phyloP scores from a whole-genome alignment of 768 basidiomycete genomes.

The Rossbeevera mucosa region DNA sequence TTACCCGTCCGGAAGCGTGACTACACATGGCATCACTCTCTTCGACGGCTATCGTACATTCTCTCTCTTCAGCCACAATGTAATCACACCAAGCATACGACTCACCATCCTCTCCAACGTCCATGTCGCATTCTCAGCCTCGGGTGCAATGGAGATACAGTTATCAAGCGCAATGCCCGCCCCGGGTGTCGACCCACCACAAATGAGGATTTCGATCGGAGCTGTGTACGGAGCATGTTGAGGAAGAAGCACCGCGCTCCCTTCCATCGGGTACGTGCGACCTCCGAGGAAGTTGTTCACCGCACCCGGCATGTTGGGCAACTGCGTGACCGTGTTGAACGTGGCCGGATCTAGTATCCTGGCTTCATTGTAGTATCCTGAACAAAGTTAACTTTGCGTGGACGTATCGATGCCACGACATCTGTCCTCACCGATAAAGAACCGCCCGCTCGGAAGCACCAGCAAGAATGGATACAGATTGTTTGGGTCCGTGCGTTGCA shows the following conservation, averaged over 20 bases:
- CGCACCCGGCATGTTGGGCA: conserved; percentile 72
- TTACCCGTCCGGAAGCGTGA: conserved; percentile 48
- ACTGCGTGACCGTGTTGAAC: conserved; percentile 53
- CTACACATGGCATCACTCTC: conserved; percentile 76
- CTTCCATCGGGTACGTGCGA: conserved; percentile 75
- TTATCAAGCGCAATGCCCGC: conserved; percentile 54
- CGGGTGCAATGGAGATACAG: conserved; percentile 66
- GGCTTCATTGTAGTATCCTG: conserved; percentile 80
- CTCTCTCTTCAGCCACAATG: background rate
- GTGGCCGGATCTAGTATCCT: conserved; percentile 65
- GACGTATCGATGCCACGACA: background rate
- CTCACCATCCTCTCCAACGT: conserved; percentile 74
- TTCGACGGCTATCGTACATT: conserved; percentile 55
- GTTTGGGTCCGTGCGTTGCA: conserved; percentile 70
- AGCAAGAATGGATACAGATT: conserved; percentile 78
- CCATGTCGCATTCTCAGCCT: conserved; percentile 60
- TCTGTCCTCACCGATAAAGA: conserved; percentile 61
- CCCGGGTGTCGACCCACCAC: conserved; percentile 68
- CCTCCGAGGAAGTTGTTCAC: conserved; percentile 69
- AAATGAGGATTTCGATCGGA: conserved; percentile 65
- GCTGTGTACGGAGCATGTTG: conserved; percentile 70
- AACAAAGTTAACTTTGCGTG: background rate
- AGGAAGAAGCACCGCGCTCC: conserved; percentile 65
- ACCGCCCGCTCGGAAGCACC: conserved; percentile 60
- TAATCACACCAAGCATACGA: conserved; percentile 37